Conservation (phyloP, 768 basidiomycete genomes). For the Termitomyces eurrhizus region DNA sequence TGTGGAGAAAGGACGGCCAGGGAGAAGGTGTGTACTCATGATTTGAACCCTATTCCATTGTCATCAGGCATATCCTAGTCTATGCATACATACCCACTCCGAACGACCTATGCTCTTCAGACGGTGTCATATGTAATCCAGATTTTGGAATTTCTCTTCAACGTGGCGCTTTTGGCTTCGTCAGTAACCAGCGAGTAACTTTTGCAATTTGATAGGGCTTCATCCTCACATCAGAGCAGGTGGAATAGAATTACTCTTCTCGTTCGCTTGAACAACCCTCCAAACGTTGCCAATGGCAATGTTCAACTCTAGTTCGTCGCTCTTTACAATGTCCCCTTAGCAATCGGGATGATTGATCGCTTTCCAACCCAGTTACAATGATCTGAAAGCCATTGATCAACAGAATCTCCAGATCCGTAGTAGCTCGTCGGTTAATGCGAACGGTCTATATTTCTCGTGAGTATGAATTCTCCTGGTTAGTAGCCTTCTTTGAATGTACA, state of each 20-base stretch:
- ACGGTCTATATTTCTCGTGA: slow-evolving; percentile 78
- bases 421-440: slow-evolving; percentile 44
- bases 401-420: slow-evolving; percentile 62
- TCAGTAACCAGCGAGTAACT: slow-evolving; percentile 53
- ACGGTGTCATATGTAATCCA: slow-evolving; percentile 58
- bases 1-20: slow-evolving; percentile 65
- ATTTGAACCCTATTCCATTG: not conserved
- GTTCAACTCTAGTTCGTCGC: slow-evolving; percentile 60
- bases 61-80: slow-evolving; percentile 34
- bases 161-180: slow-evolving; percentile 63
- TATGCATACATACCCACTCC: slow-evolving; percentile 77
- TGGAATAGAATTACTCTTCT: slow-evolving; percentile 74
- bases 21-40: slow-evolving; percentile 58
- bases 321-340: not conserved
- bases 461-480: slow-evolving; percentile 1
- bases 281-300: slow-evolving; percentile 68
- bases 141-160: slow-evolving; percentile 78
- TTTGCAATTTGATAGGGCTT: slow-evolving; percentile 2
- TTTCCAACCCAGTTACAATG: slow-evolving; percentile 55
- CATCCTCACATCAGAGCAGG: slow-evolving; percentile 25
- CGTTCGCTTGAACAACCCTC: slow-evolving; percentile 73
- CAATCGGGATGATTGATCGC: not conserved
- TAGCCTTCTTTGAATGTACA: slow-evolving; percentile 2
- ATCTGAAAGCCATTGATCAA: slow-evolving; percentile 57
- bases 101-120: slow-evolving; percentile 53